Conservation (phyloP, 495 filamentous ascomycete genomes). For the Neurospora sp. region DNA sequence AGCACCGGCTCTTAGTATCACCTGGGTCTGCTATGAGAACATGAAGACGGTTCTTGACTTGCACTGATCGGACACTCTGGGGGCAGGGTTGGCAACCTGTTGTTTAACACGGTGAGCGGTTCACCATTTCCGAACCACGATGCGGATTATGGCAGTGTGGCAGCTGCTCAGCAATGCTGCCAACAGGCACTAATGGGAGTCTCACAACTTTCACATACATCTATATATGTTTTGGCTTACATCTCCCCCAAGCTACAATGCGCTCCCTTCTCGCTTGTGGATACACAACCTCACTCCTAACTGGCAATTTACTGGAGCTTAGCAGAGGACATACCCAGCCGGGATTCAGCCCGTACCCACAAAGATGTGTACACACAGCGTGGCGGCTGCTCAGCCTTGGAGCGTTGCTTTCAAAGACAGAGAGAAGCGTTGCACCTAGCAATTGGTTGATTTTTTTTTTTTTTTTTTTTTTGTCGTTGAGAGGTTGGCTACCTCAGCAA, state of each 20-base stretch:
- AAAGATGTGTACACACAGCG: not conserved
- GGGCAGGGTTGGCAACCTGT: not conserved
- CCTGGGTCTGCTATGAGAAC: constrained; percentile 97
- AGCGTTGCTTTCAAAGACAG: not conserved
- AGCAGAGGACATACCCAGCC: not conserved
- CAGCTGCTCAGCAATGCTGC: not conserved
- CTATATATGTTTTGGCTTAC: not conserved
- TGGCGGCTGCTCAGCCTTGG: not conserved
- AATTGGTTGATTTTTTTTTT: not conserved
- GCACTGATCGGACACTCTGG: constrained; percentile 17
- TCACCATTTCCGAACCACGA: not conserved
- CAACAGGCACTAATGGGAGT: not conserved
- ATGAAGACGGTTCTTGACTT: constrained; percentile 70
- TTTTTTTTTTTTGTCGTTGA: not conserved
- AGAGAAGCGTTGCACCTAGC: not conserved
- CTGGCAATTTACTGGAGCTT: not conserved
- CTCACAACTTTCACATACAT: not conserved
- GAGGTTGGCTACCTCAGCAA: not conserved
- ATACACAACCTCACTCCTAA: not conserved
- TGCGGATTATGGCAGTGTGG: not conserved
- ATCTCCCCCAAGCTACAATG: not conserved
- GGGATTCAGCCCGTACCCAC: not conserved
- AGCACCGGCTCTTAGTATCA: constrained; percentile 90
- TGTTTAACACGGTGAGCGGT: not conserved
- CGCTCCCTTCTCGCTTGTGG: not conserved